phyloP scores from a whole-genome alignment of 2,329 filamentous ascomycete species.

The Fusarium tuaranense region DNA sequence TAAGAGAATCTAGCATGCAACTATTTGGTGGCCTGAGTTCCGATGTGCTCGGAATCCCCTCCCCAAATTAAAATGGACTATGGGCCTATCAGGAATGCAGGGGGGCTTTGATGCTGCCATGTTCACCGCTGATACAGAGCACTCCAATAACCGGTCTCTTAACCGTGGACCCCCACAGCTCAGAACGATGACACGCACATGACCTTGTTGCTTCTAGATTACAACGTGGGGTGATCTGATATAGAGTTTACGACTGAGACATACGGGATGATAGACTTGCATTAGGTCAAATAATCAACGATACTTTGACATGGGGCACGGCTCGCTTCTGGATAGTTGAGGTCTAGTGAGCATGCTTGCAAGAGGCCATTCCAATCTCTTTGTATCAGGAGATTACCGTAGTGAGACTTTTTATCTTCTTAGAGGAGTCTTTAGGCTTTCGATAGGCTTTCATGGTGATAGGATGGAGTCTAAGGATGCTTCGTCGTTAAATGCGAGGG shows the following conservation, averaged over 20 bases:
- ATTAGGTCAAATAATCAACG: not conserved
- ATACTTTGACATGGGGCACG: not conserved
- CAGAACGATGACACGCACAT: not conserved
- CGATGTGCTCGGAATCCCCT: not conserved
- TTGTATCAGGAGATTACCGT: not conserved
- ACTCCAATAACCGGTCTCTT: not conserved
- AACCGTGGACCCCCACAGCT: not conserved
- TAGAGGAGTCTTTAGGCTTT: not conserved
- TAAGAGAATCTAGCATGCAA: not conserved
- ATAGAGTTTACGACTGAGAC: not conserved
- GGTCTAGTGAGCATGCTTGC: not conserved
- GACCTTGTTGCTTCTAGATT: not conserved
- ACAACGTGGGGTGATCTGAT: not conserved
- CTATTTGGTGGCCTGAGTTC: not conserved
- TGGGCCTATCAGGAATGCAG: not conserved
- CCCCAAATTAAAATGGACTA: not conserved
- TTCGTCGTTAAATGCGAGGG: not conserved
- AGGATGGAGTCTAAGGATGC: not conserved
- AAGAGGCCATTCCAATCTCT: not conserved
- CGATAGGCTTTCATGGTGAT: not conserved
- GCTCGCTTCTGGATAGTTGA: not conserved
- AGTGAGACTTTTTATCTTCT: not conserved
- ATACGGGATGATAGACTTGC: not conserved
- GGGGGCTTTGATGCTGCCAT: not conserved
- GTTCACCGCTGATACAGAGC: not conserved